Percentiles rank a stretch among this genome's conserved stretches.
These are phyloP conservation scores for Populus davidiana DNA, from an alignment of 345 rosid species.

Conservation along the genomic window DNA sequence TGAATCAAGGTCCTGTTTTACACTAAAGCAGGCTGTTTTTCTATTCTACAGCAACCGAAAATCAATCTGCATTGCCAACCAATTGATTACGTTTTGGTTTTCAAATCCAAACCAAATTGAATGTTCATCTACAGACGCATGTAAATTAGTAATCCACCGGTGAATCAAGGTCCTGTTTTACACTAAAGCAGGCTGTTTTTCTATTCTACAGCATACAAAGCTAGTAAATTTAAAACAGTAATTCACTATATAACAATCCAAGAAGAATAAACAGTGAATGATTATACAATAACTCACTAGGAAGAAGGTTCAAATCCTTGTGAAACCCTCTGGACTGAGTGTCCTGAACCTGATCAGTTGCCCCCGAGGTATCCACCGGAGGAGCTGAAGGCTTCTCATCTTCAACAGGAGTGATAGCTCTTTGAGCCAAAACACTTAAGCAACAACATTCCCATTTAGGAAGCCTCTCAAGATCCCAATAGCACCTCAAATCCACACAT, in stretches of 20 bases:
- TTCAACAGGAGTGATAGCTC: slow-evolving; percentile 54
- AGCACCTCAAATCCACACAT: slow-evolving; percentile 34
- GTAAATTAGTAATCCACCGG: not conserved
- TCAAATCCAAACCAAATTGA: slow-evolving; percentile 10
- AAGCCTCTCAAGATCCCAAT: slow-evolving; percentile 16
- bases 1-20: not conserved
- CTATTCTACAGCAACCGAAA: not conserved
- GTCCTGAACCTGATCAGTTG: slow-evolving; percentile 34
- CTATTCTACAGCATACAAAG: not conserved
- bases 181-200: not conserved
- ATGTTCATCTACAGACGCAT: not conserved
- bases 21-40: not conserved
- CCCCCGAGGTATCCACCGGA: slow-evolving; percentile 44
- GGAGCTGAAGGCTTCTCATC: slow-evolving; percentile 50
- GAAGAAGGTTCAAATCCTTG: slow-evolving; percentile 77
- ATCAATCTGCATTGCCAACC: slow-evolving; percentile 13
- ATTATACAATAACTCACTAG: slow-evolving; percentile 55
- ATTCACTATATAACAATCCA: slow-evolving; percentile 5
- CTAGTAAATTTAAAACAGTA: not conserved
- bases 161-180: not conserved
- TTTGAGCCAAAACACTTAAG: slow-evolving; percentile 38
- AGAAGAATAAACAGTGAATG: not conserved
- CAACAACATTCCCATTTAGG: slow-evolving; percentile 47
- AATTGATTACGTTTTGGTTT: slow-evolving; percentile 8
- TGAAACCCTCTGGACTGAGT: slow-evolving; percentile 40